These are phyloP conservation scores for Talaromyces amestolkiae DNA, from an alignment of 2,329 filamentous ascomycete genomes.

Conservation along the genomic window DNA sequence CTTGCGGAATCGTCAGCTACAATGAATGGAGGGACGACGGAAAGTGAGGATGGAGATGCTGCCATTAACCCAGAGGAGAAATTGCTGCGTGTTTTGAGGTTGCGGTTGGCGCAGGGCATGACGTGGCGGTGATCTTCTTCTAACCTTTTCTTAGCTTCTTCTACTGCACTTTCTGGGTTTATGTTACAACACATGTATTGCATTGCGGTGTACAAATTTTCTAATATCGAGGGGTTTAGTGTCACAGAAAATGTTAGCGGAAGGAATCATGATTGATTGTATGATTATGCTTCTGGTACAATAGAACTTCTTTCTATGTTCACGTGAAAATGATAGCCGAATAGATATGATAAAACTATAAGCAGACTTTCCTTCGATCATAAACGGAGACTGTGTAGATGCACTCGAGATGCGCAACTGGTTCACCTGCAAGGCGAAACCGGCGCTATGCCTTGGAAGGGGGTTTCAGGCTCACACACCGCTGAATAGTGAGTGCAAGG, in stretches of 20 bases:
- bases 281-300: not conserved
- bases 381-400: not conserved
- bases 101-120: slow-evolving; percentile 18
- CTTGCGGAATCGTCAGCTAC: slow-evolving; percentile 59
- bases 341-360: not conserved
- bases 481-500: not conserved
- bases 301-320: not conserved
- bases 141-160: not conserved
- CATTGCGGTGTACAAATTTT: not conserved
- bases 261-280: not conserved
- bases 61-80: slow-evolving; percentile 10
- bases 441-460: not conserved
- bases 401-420: not conserved
- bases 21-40: slow-evolving; percentile 48
- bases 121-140: slow-evolving; percentile 4
- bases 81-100: slow-evolving; percentile 67
- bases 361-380: not conserved
- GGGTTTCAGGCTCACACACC: not conserved
- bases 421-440: not conserved
- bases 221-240: not conserved
- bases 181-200: not conserved
- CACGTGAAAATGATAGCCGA: not conserved
- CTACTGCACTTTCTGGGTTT: not conserved
- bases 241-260: not conserved
- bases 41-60: slow-evolving; percentile 7